phyloP scores from a whole-genome alignment of 257 asterid genomes.

The Solanum bulbocastanum region DNA sequence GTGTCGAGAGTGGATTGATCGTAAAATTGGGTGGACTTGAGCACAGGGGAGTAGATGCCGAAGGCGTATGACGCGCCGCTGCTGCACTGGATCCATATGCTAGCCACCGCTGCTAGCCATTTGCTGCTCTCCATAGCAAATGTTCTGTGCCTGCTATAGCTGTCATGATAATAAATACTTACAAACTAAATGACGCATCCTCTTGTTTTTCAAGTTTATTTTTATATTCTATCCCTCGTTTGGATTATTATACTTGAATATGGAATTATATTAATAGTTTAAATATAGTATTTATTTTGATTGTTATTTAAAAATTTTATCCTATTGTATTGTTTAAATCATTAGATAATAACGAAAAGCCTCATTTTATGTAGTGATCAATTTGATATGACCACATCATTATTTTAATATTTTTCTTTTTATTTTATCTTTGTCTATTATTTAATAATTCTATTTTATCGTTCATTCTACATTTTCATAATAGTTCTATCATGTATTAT shows the following conservation, averaged over 20 bases:
- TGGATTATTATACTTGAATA: not conserved
- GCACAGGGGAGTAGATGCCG: slow-evolving; percentile 61
- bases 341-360: too few species aligned
- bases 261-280: too few species aligned
- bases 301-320: not conserved
- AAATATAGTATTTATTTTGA: too few species aligned
- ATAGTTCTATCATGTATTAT: too few species aligned
- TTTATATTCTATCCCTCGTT: not conserved
- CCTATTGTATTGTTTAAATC: too few species aligned
- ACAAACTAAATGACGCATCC: not conserved
- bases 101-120: slow-evolving; percentile 70
- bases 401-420: too few species aligned
- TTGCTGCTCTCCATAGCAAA: slow-evolving; percentile 14
- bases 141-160: not conserved
- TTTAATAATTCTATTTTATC: too few species aligned
- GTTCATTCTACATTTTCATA: too few species aligned
- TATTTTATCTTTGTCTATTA: too few species aligned
- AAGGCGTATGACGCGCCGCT: slow-evolving; percentile 87
- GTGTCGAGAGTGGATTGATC: slow-evolving; percentile 72
- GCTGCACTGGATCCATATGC: slow-evolving; percentile 92
- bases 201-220: not conserved
- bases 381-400: too few species aligned
- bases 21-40: slow-evolving; percentile 67
- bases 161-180: not conserved
- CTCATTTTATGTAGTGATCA: not conserved